These are phyloP conservation scores for Aspergillus sp. DNA, from an alignment of 2,329 filamentous ascomycete genomes.

Conservation along the genomic window DNA sequence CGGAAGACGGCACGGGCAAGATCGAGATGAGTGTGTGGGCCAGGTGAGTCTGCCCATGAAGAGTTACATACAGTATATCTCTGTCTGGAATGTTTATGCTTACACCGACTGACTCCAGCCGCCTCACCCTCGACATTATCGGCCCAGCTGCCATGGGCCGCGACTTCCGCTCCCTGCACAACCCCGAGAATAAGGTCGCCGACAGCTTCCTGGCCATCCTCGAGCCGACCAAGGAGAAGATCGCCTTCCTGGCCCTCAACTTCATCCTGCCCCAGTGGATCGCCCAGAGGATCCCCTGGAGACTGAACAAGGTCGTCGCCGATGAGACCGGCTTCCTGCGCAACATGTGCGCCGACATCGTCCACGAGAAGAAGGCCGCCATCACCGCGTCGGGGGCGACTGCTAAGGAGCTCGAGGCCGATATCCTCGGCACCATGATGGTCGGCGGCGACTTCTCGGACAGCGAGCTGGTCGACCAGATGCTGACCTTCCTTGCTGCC, in stretches of 20 bases:
- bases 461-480: slow-evolving; percentile 32
- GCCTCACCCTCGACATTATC: slow-evolving; percentile 51
- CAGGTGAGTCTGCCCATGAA: slow-evolving; percentile 17
- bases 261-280: slow-evolving; percentile 44
- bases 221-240: slow-evolving; percentile 35
- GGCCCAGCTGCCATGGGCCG: slow-evolving; percentile 48
- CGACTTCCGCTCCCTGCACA: slow-evolving; percentile 45
- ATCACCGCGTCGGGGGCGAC: slow-evolving; percentile 26
- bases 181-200: slow-evolving; percentile 45
- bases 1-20: slow-evolving; percentile 16
- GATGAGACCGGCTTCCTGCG: slow-evolving; percentile 23
- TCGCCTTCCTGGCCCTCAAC: slow-evolving; percentile 35
- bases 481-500: slow-evolving; percentile 35
- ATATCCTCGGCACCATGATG: slow-evolving; percentile 33
- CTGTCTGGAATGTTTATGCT: not conserved
- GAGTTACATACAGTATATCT: too few relatives aligned
- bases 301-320: slow-evolving; percentile 21
- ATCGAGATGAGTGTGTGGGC: slow-evolving; percentile 28
- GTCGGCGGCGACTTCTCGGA: slow-evolving; percentile 29
- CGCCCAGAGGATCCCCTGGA: slow-evolving; percentile 37
- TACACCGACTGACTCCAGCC: slow-evolving; percentile 13
- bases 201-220: slow-evolving; percentile 45
- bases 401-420: slow-evolving; percentile 25
- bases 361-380: slow-evolving; percentile 22
- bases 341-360: slow-evolving; percentile 25